These are phyloP conservation scores for Kickxella alabastrina DNA, from an alignment of 192 early-diverging fungal genomes.

Conservation along the genomic window DNA sequence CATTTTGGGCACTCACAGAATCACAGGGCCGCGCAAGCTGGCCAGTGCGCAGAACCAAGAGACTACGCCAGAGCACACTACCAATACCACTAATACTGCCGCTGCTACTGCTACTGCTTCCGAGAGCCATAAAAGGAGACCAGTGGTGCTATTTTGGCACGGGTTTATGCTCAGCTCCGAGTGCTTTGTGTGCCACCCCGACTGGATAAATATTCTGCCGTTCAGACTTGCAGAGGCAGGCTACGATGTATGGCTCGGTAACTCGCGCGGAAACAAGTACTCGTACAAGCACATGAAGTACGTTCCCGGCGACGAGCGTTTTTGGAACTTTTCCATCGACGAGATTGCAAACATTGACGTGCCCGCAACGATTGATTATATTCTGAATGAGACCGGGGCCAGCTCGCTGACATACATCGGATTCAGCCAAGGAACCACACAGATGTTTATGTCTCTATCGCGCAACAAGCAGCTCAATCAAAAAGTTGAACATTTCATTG, in stretches of 20 bases:
- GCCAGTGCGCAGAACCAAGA: slow-evolving; percentile 6
- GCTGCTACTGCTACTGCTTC: slow-evolving; percentile 1
- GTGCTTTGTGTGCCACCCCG: slow-evolving; percentile 84
- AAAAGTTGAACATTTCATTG: slow-evolving; percentile 85
- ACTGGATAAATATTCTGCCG: slow-evolving; percentile 70
- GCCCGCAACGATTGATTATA: slow-evolving; percentile 82
- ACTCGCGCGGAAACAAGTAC: slow-evolving; percentile 93
- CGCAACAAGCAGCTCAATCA: slow-evolving; percentile 74
- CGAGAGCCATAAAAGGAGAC: no score
- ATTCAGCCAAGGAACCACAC: slow-evolving; percentile 93
- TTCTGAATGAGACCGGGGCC: slow-evolving; percentile 76
- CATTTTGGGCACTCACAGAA: slow-evolving; percentile 77
- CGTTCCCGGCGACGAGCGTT: slow-evolving; percentile 62
- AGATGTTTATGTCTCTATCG: slow-evolving; percentile 83
- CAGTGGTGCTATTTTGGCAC: slow-evolving; percentile 91
- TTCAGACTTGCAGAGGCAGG: slow-evolving; percentile 82
- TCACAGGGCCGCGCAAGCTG: slow-evolving; percentile 52
- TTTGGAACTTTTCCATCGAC: slow-evolving; percentile 96
- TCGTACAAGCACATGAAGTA: slow-evolving; percentile 74
- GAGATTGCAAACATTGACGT: slow-evolving; percentile 85
- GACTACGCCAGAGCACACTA: neutral
- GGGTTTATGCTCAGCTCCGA: slow-evolving; percentile 93
- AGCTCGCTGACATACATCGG: slow-evolving; percentile 86
- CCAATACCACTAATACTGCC: neutral
- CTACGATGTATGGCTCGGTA: slow-evolving; percentile 97